Evolutionary conservation across 2,329 filamentous ascomycete genomes (phyloP).

Genomic region (Fusarium tuaranense): DNA sequence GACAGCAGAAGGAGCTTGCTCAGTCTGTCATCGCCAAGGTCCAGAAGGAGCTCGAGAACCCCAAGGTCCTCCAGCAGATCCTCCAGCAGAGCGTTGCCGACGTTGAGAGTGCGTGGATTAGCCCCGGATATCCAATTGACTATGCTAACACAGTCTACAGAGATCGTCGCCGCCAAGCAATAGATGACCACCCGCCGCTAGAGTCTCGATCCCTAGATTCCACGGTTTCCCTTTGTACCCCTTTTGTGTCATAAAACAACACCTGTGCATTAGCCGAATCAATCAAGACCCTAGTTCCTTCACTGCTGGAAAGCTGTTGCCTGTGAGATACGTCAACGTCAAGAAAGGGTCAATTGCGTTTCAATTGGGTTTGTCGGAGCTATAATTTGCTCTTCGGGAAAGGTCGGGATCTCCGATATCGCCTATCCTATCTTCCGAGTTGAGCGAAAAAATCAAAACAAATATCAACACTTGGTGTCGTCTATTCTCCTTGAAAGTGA

Average conservation of each 20-base stretch:
- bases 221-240: constrained; percentile 64
- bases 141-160: constrained; percentile 57
- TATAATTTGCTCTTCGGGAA: constrained; percentile 42
- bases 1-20: constrained; percentile 96
- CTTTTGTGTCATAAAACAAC: constrained; percentile 62
- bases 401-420: constrained; percentile 42
- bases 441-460: constrained; percentile 34
- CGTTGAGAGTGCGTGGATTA: constrained; percentile 81
- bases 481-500: background rate
- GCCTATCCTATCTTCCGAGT: constrained; percentile 26
- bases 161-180: constrained; percentile 74
- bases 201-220: constrained; percentile 52
- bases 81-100: constrained; percentile 96
- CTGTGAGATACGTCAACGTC: constrained; percentile 35
- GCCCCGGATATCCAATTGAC: background rate
- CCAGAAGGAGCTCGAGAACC: constrained; percentile 98
- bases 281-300: constrained; percentile 52
- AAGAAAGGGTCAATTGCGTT: constrained; percentile 33
- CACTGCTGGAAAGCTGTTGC: constrained; percentile 31
- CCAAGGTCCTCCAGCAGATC: constrained; percentile 97
- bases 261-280: constrained; percentile 72
- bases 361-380: constrained; percentile 36
- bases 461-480: constrained; percentile 19
- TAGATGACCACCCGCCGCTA: constrained; percentile 59
- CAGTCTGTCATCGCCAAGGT: constrained; percentile 96